Conservation (phyloP, 257 asterid genomes). For the Primulina tabacum region DNA sequence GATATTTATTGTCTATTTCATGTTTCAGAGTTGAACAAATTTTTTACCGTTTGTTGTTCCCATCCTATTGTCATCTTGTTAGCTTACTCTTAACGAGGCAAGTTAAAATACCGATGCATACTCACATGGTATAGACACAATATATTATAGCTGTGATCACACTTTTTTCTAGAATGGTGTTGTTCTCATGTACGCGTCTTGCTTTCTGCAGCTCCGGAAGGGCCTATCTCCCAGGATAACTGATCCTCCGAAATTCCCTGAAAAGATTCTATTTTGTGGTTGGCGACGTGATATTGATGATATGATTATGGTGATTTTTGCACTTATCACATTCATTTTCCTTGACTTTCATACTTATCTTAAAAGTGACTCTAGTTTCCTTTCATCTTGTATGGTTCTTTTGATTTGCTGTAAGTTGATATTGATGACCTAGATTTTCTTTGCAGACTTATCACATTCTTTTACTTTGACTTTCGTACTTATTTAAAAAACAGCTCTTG, state of each 20-base stretch:
- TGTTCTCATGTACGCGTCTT: constrained; percentile 26
- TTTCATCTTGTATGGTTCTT: neutral
- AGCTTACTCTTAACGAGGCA: neutral
- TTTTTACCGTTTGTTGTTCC: no score
- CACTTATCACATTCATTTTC: neutral
- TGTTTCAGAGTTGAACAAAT: neutral
- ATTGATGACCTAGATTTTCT: neutral
- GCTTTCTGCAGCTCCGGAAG: constrained; percentile 53
- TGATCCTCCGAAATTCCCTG: constrained; percentile 93
- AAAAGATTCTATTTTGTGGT: constrained; percentile 86
- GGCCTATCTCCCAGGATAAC: constrained; percentile 61
- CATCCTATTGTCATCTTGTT: neutral
- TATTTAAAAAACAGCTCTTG: constrained; percentile 14
- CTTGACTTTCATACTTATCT: constrained; percentile 13
- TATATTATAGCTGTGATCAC: neutral
- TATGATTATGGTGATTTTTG: constrained; percentile 76
- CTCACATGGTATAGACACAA: neutral
- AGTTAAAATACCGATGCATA: neutral
- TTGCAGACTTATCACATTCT: constrained; percentile 5
- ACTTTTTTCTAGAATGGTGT: constrained; percentile 7
- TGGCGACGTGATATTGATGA: constrained; percentile 99
- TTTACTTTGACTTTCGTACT: constrained; percentile 5
- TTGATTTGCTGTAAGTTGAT: constrained; percentile 11
- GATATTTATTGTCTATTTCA: neutral
- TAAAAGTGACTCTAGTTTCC: constrained; percentile 14